Conservation (phyloP, 805 yeast species). For the Lipomyces sp. region DNA sequence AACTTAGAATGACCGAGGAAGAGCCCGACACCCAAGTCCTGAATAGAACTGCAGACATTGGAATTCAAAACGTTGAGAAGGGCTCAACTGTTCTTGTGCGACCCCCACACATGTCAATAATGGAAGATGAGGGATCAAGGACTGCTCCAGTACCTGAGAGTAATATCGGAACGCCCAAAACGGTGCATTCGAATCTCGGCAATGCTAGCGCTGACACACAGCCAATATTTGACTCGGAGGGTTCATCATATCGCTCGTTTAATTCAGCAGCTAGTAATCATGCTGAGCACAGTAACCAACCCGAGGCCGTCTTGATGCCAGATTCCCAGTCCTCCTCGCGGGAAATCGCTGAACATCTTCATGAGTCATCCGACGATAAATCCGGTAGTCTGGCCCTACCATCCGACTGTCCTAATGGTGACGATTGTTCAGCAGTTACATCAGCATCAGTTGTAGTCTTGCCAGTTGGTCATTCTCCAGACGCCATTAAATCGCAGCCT, state of each 20-base stretch:
- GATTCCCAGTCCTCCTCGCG: neutral
- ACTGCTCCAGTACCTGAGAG: neutral
- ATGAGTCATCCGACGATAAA: neutral
- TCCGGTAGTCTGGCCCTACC: neutral
- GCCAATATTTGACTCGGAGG: neutral
- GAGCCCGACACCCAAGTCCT: neutral
- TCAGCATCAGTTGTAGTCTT: neutral
- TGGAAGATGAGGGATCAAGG: neutral
- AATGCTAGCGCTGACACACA: constrained; percentile 4
- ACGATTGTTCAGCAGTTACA: neutral
- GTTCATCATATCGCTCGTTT: neutral
- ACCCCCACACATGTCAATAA: neutral
- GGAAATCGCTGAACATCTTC: neutral
- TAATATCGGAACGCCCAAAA: neutral
- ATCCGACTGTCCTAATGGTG: neutral
- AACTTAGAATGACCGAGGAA: neutral
- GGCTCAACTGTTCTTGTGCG: too few species aligned
- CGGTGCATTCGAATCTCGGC: neutral
- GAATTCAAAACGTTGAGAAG: too few species aligned
- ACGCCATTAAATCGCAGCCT: neutral
- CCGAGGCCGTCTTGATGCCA: neutral
- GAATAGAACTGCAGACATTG: neutral
- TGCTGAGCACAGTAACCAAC: neutral
- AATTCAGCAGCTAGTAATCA: neutral
- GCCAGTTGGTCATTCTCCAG: neutral